phyloP scores from a whole-genome alignment of 345 rosid species.

The Arabidopsis arenosa region DNA sequence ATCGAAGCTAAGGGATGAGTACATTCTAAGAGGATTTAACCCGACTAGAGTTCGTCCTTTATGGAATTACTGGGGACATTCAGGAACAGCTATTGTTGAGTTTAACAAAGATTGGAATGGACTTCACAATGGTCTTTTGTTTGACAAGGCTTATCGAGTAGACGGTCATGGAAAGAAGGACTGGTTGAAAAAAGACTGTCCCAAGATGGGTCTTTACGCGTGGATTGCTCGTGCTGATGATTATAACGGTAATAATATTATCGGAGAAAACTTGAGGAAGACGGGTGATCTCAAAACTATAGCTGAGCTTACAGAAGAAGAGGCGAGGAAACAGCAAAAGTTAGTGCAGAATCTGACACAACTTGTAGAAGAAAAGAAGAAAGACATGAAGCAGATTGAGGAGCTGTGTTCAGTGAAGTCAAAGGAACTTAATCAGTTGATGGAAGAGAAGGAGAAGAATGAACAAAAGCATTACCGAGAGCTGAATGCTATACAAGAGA shows the following conservation, averaged over 20 bases:
- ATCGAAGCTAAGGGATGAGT: conserved; percentile 87
- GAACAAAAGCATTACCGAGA: conserved; percentile 74
- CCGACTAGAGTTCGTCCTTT: conserved; percentile 80
- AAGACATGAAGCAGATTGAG: conserved; percentile 61
- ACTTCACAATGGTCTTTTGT: conserved; percentile 76
- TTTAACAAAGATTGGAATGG: conserved; percentile 92
- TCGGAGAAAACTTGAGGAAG: conserved; percentile 79
- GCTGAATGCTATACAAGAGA: conserved; percentile 66
- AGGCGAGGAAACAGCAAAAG: conserved; percentile 69
- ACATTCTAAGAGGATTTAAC: conserved; percentile 79
- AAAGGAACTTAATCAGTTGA: conserved; percentile 51
- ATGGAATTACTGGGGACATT: conserved; percentile 84
- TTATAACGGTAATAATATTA: conserved; percentile 61
- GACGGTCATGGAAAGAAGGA: conserved; percentile 79
- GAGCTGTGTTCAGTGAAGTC: conserved; percentile 58
- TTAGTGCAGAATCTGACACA: conserved; percentile 73
- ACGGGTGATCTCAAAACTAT: conserved; percentile 77
- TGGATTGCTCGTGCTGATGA: conserved; percentile 96
- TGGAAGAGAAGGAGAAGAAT: conserved; percentile 79
- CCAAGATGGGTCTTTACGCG: conserved; percentile 71
- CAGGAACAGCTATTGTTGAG: conserved; percentile 86
- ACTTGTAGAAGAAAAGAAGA: conserved; percentile 67
- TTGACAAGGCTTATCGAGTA: conserved; percentile 84
- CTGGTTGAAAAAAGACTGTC: conserved; percentile 54
- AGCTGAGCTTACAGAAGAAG: conserved; percentile 81